Conservation (phyloP, 768 basidiomycete species). For the Dacryopinax spathularia region DNA sequence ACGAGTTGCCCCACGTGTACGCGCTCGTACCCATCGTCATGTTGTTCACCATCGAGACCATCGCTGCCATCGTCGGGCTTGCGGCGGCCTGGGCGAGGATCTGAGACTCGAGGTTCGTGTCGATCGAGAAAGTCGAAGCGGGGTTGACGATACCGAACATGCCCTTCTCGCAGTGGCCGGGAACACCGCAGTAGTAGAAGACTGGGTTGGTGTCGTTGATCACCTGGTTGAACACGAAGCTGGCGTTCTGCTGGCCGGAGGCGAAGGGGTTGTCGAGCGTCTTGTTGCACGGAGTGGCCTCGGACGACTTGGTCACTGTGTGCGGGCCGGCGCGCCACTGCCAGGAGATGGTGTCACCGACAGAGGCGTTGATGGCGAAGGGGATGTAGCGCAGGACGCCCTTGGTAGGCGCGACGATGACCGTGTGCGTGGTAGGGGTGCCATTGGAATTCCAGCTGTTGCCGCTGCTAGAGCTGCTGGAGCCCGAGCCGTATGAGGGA, state of each 20-base stretch:
- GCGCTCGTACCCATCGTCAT: slow-evolving; percentile 37
- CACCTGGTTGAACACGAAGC: slow-evolving; percentile 53
- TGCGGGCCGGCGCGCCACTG: slow-evolving; percentile 67
- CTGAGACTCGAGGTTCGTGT: slow-evolving; percentile 29
- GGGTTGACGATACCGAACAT: slow-evolving; percentile 51
- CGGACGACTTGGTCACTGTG: slow-evolving; percentile 68
- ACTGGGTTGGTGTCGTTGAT: slow-evolving; percentile 61
- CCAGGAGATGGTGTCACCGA: slow-evolving; percentile 63
- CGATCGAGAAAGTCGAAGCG: slow-evolving; percentile 23
- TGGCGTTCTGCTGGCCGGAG: slow-evolving; percentile 48
- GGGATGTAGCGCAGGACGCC: slow-evolving; percentile 61
- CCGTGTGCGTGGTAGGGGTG: slow-evolving; percentile 48
- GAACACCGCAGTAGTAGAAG: slow-evolving; percentile 61
- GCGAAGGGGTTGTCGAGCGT: slow-evolving; percentile 42
- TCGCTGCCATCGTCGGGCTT: slow-evolving; percentile 36
- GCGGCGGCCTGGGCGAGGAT: neutral
- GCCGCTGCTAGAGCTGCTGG: slow-evolving; percentile 11
- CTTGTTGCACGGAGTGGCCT: slow-evolving; percentile 59
- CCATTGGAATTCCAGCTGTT: slow-evolving; percentile 28
- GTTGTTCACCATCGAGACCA: slow-evolving; percentile 23
- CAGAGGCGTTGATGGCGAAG: slow-evolving; percentile 57
- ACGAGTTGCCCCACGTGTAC: slow-evolving; percentile 45
- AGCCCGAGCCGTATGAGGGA: neutral
- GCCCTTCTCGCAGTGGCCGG: slow-evolving; percentile 62
- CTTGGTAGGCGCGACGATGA: slow-evolving; percentile 63